These are phyloP conservation scores for Trichoderma cornu-damae DNA, from an alignment of 2,329 filamentous ascomycete species.

Conservation along the genomic window DNA sequence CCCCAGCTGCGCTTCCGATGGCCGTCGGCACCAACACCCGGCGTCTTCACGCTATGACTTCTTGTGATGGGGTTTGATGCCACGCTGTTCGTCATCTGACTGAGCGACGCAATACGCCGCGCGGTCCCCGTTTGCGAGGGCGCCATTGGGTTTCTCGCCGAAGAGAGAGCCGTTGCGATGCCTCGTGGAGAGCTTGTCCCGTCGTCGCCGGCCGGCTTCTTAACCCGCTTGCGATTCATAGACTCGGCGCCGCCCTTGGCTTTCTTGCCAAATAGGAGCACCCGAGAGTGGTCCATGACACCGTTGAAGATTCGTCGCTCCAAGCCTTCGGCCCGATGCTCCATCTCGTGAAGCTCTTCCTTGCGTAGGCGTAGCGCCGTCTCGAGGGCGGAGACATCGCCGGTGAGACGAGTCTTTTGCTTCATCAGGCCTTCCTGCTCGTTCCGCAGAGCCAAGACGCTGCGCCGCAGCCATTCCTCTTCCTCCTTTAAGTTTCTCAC, in stretches of 20 bases:
- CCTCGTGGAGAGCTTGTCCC: slow-evolving; percentile 40
- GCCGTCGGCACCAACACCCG: slow-evolving; percentile 39
- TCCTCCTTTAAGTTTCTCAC: slow-evolving; percentile 49
- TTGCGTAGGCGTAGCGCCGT: slow-evolving; percentile 83
- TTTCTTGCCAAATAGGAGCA: slow-evolving; percentile 73
- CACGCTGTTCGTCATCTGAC: slow-evolving; percentile 77
- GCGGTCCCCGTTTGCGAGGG: slow-evolving; percentile 52
- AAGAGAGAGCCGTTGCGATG: slow-evolving; percentile 43
- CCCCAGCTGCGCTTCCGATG: slow-evolving; percentile 68
- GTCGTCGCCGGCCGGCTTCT: slow-evolving; percentile 35
- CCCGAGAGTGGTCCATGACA: slow-evolving; percentile 91
- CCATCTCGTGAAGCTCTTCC: slow-evolving; percentile 89
- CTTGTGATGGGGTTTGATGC: slow-evolving; percentile 62
- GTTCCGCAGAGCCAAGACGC: slow-evolving; percentile 53
- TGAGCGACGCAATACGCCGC: slow-evolving; percentile 82
- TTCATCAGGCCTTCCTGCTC: slow-evolving; percentile 71
- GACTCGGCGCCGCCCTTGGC: slow-evolving; percentile 44
- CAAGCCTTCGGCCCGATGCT: slow-evolving; percentile 77
- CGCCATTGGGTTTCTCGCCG: slow-evolving; percentile 44
- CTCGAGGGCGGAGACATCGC: slow-evolving; percentile 85
- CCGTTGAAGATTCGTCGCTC: slow-evolving; percentile 92
- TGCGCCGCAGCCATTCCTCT: slow-evolving; percentile 48
- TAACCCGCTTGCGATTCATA: slow-evolving; percentile 55
- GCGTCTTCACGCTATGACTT: slow-evolving; percentile 70
- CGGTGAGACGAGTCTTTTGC: slow-evolving; percentile 74